Percentiles rank a stretch among this genome's conserved stretches.
These are phyloP conservation scores for Dactylonectria estremocensis DNA, from an alignment of 2,329 filamentous ascomycete species.

Conservation along the genomic window DNA sequence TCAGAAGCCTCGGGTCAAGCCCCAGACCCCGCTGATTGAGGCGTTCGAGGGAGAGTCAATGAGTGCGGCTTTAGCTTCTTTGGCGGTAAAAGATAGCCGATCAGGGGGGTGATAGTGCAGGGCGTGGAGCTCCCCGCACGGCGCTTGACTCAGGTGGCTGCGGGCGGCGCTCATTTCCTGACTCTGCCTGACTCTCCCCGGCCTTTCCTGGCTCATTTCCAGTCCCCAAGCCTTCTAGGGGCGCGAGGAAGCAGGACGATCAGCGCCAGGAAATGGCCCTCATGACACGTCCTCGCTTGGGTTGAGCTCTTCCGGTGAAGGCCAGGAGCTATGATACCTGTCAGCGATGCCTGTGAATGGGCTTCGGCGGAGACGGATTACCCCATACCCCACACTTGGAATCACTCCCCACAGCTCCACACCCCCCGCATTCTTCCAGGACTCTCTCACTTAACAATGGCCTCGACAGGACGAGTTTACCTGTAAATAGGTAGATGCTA, in stretches of 20 bases:
- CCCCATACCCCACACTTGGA: constrained; percentile 34
- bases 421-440: constrained; percentile 42
- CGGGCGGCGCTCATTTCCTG: constrained; percentile 13
- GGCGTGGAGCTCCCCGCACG: neutral
- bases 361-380: constrained; percentile 8
- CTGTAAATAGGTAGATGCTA: neutral
- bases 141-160: constrained; percentile 23
- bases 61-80: constrained; percentile 2
- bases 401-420: constrained; percentile 36
- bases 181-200: constrained; percentile 11
- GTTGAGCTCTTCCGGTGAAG: neutral
- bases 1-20: constrained; percentile 23
- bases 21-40: constrained; percentile 16
- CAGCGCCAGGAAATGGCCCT: neutral
- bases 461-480: constrained; percentile 5
- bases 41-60: neutral
- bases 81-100: constrained; percentile 31
- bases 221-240: neutral
- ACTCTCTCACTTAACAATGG: neutral
- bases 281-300: neutral
- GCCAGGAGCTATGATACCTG: too few relatives aligned
- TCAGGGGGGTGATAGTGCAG: neutral
- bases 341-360: neutral
- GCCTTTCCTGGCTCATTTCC: neutral
- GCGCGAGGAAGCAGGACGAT: neutral